A percentile compares a stretch with the other conserved stretches of the same genome.
phyloP scores from a whole-genome alignment of 495 filamentous ascomycete species.

The Schizothecium vesticola region DNA sequence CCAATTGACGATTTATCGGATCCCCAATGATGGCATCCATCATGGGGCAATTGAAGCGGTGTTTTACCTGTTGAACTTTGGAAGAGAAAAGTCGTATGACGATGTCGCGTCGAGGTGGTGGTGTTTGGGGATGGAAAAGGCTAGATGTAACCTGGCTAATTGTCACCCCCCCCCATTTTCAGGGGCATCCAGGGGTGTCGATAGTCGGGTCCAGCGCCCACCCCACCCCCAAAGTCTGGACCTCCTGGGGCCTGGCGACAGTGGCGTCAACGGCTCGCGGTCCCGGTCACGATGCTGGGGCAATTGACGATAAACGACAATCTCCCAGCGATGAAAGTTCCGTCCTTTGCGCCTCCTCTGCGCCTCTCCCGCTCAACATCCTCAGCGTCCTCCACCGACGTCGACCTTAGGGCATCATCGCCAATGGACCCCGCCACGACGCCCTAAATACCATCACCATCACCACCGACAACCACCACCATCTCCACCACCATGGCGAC shows the following conservation, averaged over 20 bases:
- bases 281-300: neutral
- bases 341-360: neutral
- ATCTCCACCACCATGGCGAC: slow-evolving; percentile 8
- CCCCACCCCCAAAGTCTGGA: neutral
- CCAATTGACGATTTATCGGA: too few species aligned
- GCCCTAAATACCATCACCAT: neutral
- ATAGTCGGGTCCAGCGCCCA: neutral
- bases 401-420: neutral
- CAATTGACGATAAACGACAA: neutral
- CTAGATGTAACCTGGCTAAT: neutral
- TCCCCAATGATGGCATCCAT: too few species aligned
- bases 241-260: neutral
- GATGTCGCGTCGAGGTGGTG: neutral
- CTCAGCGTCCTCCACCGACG: neutral
- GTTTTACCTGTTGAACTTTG: neutral
- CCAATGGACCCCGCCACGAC: neutral
- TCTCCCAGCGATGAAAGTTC: neutral
- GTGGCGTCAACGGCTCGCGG: neutral
- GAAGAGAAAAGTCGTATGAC: neutral
- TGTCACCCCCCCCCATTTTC: neutral
- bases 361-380: neutral
- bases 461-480: neutral
- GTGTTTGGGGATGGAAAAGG: neutral
- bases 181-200: neutral
- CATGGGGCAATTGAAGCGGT: neutral